Evolutionary conservation across 371 early-diverging fungal genomes (phyloP).

Genomic region (Syncephalis fuscata): DNA sequence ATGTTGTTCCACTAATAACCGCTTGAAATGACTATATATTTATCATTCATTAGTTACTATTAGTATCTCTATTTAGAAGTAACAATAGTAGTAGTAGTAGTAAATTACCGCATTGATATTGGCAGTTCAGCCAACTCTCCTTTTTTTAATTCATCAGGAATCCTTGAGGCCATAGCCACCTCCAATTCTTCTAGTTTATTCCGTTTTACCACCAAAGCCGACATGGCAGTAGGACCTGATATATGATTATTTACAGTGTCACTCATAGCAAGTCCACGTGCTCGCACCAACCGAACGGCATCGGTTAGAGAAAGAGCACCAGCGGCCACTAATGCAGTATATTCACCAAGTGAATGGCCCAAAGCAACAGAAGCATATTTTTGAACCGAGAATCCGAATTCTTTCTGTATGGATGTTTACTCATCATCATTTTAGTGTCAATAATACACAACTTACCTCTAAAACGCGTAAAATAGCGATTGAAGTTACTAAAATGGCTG

Average conservation of each 20-base stretch:
- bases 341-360: slow-evolving; percentile 94
- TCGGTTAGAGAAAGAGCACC: slow-evolving; percentile 54
- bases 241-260: slow-evolving; percentile 37
- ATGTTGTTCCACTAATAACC: slow-evolving; percentile 76
- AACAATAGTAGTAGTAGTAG: slow-evolving; percentile 7
- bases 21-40: slow-evolving; percentile 46
- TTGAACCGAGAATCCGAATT: slow-evolving; percentile 59
- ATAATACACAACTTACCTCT: slow-evolving; percentile 22
- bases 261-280: slow-evolving; percentile 80
- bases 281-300: slow-evolving; percentile 65
- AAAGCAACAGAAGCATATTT: slow-evolving; percentile 55
- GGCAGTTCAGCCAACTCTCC: slow-evolving; percentile 59
- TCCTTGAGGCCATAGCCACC: slow-evolving; percentile 32
- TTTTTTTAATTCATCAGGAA: slow-evolving; percentile 32
- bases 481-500: slow-evolving; percentile 83
- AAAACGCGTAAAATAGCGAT: slow-evolving; percentile 77
- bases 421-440: not conserved
- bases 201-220: slow-evolving; percentile 66
- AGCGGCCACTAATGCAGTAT: slow-evolving; percentile 73
- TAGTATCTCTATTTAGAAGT: not conserved
- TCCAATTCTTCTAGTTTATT: slow-evolving; percentile 54
- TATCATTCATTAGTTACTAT: not conserved
- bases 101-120: slow-evolving; percentile 67
- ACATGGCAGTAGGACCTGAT: slow-evolving; percentile 63
- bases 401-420: slow-evolving; percentile 17